Base-by-base conservation (phyloP, 1,284 basidiomycete species). In the Fomitopsis betulina region DNA sequence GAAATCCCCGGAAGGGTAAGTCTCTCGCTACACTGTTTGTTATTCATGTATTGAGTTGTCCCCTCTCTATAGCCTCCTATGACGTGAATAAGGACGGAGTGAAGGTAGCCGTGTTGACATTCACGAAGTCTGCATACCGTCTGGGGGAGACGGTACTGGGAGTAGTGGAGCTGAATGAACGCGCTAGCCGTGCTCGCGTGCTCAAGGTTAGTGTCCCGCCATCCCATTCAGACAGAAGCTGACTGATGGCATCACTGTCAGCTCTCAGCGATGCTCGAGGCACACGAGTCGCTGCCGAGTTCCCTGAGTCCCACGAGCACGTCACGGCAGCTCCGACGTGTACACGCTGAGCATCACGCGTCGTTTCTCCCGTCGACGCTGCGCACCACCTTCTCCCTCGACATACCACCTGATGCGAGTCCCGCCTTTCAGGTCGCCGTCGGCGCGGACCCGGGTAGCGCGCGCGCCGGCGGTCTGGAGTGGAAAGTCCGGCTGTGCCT, bases 81-180 rank as follows among this genome's bases (percentile, higher is more conserved):
- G 94, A 97, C 73, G 93, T 97, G 60, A 89, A 87, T 67, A 95
- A 96, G 75, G 91, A 95, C 52, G 93, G 91, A 0, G 82, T 90
- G 53, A 84, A 87, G 45, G 93, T 96, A 55, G 94, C 94, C 1
- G 86, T 91, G 30, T 74, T 97, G n/a, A 96, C 94, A 0, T 90
- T 97, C 62, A 85, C 91, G 42, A 97, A 96, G 75, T 87, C 87
- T 40, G 89, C 90, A 1, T 96, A 93, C 72, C 76, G 95, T 23
- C 81, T 96, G 0, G 94, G 94, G 3, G 95, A 97, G 75, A 94
- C 93, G 0, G 85, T 96, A 30, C 74, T 88, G 37, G 94, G 94
- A 4, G 86, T 94, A 0, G 86, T 97, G n/a, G 87, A 92, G 66
- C 72, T 96, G 61, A 96, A 96, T 67, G 81, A 86, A 35, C 77